Evolutionary conservation across 176 grass and related monocot species (phyloP).

Genomic region (Cenchrus purpureus): DNA sequence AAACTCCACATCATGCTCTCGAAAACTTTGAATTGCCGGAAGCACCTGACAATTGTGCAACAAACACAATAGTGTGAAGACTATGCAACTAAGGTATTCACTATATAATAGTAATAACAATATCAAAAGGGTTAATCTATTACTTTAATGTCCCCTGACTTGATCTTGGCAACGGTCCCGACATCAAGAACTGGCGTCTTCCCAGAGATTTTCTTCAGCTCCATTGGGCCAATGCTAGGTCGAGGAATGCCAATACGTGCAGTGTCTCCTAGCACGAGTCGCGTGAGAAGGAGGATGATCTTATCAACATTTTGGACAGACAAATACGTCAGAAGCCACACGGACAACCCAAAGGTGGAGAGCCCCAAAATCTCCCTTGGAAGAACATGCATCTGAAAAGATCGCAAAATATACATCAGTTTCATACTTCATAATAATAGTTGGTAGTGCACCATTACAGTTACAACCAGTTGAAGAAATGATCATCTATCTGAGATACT

Average conservation of each 20-base stretch:
- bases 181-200: constrained; percentile 94
- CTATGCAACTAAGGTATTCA: neutral
- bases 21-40: constrained; percentile 54
- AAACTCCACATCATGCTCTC: constrained; percentile 64
- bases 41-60: constrained; percentile 49
- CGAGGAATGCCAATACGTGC: constrained; percentile 57
- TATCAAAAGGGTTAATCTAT: neutral
- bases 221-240: constrained; percentile 70
- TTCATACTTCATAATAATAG: neutral
- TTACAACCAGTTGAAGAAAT: constrained; percentile 10
- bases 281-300: constrained; percentile 54
- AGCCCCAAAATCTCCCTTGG: constrained; percentile 74
- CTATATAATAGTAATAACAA: neutral
- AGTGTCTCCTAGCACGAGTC: constrained; percentile 66
- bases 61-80: neutral
- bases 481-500: neutral
- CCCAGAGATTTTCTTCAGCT: constrained; percentile 63
- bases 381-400: constrained; percentile 77
- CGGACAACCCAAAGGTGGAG: constrained; percentile 80
- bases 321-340: constrained; percentile 63
- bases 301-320: constrained; percentile 56
- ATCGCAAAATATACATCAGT: constrained; percentile 6
- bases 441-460: neutral
- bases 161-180: constrained; percentile 74
- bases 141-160: constrained; percentile 80